phyloP scores from a whole-genome alignment of 2,329 filamentous ascomycete genomes.

The Calonectria honghensis region DNA sequence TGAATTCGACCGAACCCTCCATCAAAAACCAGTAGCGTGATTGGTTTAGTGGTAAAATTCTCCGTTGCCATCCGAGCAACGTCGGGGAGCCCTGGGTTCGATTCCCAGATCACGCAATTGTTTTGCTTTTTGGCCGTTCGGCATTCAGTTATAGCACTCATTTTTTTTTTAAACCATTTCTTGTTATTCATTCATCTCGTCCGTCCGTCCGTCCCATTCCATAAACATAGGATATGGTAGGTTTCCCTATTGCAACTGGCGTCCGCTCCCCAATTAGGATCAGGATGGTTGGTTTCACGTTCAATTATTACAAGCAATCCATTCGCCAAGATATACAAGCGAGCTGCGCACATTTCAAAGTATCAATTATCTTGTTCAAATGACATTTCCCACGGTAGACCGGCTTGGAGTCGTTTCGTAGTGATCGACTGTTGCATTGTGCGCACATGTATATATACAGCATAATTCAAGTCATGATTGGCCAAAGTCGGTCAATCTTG shows the following conservation, averaged over 20 bases:
- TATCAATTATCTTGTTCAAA: background rate
- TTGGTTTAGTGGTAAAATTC: conserved; percentile 6
- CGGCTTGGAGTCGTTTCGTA: background rate
- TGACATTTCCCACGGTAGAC: background rate
- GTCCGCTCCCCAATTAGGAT: background rate
- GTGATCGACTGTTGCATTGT: background rate
- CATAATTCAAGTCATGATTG: background rate
- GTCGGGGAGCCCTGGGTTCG: conserved; percentile 4
- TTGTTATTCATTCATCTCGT: too few relatives aligned
- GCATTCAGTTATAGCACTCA: background rate
- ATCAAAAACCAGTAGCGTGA: conserved; percentile 1
- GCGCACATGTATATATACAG: background rate
- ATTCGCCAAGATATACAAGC: background rate
- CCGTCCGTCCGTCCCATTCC: too few relatives aligned
- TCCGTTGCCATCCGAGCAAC: conserved; percentile 5
- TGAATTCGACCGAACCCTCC: background rate
- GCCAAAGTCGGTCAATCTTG: background rate
- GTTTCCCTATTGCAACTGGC: background rate
- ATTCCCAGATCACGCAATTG: background rate
- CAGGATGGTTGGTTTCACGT: background rate
- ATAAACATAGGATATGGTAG: background rate
- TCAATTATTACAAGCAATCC: background rate
- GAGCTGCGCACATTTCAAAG: background rate
- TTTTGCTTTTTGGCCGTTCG: background rate
- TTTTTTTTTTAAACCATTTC: background rate